phyloP scores from a whole-genome alignment of 2,329 filamentous ascomycete genomes.

The Penicillium thymicola region DNA sequence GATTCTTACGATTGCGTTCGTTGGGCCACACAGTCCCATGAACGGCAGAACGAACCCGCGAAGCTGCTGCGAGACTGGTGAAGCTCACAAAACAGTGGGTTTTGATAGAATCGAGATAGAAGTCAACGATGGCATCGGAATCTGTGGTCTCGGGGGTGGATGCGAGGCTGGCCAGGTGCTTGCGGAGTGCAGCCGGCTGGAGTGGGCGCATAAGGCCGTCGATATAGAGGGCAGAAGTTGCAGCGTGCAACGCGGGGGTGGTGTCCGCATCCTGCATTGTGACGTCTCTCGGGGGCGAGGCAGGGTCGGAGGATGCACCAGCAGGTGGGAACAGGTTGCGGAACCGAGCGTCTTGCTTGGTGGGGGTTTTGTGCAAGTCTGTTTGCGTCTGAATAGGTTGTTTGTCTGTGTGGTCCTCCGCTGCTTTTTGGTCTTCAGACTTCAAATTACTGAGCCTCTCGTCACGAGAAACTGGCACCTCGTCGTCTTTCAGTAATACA shows the following conservation, averaged over 20 bases:
- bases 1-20: constrained; percentile 75
- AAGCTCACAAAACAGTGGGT: constrained; percentile 85
- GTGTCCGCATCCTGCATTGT: constrained; percentile 41
- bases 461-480: constrained; percentile 10
- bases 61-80: constrained; percentile 64
- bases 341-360: constrained; percentile 47
- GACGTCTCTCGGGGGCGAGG: constrained; percentile 27
- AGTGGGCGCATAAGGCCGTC: constrained; percentile 86
- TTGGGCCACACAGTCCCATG: constrained; percentile 83
- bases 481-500: constrained; percentile 33
- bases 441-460: constrained; percentile 11
- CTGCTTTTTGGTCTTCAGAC: constrained; percentile 21
- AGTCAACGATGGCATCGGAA: constrained; percentile 58
- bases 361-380: neutral
- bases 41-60: constrained; percentile 69
- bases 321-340: constrained; percentile 46
- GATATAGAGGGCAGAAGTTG: constrained; percentile 80
- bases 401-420: constrained; percentile 12
- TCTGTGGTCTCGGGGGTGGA: constrained; percentile 54
- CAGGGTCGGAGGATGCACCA: constrained; percentile 24
- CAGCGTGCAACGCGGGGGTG: constrained; percentile 63
- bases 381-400: neutral
- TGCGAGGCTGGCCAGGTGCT: constrained; percentile 68
- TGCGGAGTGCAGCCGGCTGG: constrained; percentile 62
- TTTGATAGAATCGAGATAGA: constrained; percentile 79